phyloP scores from a whole-genome alignment of 2,329 filamentous ascomycete species.

The Ophidiomyces ophidiicola region DNA sequence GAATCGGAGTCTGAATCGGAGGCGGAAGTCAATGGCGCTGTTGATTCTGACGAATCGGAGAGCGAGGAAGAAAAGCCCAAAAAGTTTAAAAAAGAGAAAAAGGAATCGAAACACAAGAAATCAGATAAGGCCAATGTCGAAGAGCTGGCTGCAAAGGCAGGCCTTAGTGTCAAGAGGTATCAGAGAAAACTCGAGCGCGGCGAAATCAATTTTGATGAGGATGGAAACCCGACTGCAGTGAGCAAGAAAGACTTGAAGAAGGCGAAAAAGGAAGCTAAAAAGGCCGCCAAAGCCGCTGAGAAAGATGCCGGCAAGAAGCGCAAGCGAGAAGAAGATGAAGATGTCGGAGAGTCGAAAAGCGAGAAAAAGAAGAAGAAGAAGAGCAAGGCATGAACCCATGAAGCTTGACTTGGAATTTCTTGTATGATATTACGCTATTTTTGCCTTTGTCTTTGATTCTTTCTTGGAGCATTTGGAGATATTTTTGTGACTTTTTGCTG shows the following conservation, averaged over 20 bases:
- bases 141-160: constrained; percentile 52
- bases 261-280: constrained; percentile 51
- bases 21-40: no score
- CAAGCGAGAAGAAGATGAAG: constrained; percentile 46
- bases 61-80: constrained; percentile 25
- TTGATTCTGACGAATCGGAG: no score
- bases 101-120: constrained; percentile 33
- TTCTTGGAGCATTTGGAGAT: constrained; percentile 11
- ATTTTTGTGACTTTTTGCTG: constrained; percentile 5
- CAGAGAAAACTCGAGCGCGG: constrained; percentile 66
- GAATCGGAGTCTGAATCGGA: constrained; percentile 29
- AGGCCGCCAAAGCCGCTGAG: constrained; percentile 43
- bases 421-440: constrained; percentile 36
- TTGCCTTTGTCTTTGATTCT: constrained; percentile 17
- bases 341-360: constrained; percentile 42
- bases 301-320: constrained; percentile 69
- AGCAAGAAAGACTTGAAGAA: constrained; percentile 71
- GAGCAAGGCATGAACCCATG: constrained; percentile 38
- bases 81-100: constrained; percentile 13
- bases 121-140: constrained; percentile 39
- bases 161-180: constrained; percentile 63
- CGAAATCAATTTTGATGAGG: constrained; percentile 53
- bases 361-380: constrained; percentile 54
- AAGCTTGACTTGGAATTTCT: constrained; percentile 15
- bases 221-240: constrained; percentile 54